Evolutionary conservation across 768 basidiomycete genomes (phyloP), one percentile per base, ranked within the genome.

Genomic region (Russula dissimulans): DNA sequence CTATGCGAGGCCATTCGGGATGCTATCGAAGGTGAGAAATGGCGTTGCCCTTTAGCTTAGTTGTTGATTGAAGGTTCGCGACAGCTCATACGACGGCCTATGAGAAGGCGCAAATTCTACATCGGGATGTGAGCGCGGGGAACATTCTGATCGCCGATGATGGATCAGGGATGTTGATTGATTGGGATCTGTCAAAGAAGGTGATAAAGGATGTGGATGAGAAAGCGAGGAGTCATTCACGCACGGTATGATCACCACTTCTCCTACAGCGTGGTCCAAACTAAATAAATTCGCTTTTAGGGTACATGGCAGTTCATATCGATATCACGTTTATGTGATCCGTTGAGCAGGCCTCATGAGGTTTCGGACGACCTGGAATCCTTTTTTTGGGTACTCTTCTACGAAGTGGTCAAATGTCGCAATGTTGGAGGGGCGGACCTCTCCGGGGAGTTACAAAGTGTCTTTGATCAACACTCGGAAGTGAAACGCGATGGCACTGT

Each of bases 301-400:
- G 62, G 65, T 1, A 66, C 65, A 18, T 64, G 62, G 65, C 65
- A 64, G 52, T 66, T 52, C 56, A 59, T 59, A 57, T 58, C 60
- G 0, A 62, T 59, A 8, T 41, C 22, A 0, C 53, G 55, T 10
- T 48, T 64, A 8, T 0, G 14, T 3, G 31, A 49, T 4, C 57
- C 57, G 22, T 44, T 14, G 3, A 51, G 17, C 10, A 49, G 57
- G 29, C 26, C 42, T 3, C 49, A 59, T 17, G 49, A 57, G 32
- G 55, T 62, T 5, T 47, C 54, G 5, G 66, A 66, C 39, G 66
- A 66, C 22, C 52, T 66, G 5, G 65, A 66, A 36, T 61, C 65
- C 1, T 61, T 66, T 38, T 41, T 63, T n/a, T 56, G 63, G 46
- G 65, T 62, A 14, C 48, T 64, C 22, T 15, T 56, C n/a, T 56